phyloP scores from a whole-genome alignment of 495 filamentous ascomycete species.

The Diplogelasinospora grovesii region DNA sequence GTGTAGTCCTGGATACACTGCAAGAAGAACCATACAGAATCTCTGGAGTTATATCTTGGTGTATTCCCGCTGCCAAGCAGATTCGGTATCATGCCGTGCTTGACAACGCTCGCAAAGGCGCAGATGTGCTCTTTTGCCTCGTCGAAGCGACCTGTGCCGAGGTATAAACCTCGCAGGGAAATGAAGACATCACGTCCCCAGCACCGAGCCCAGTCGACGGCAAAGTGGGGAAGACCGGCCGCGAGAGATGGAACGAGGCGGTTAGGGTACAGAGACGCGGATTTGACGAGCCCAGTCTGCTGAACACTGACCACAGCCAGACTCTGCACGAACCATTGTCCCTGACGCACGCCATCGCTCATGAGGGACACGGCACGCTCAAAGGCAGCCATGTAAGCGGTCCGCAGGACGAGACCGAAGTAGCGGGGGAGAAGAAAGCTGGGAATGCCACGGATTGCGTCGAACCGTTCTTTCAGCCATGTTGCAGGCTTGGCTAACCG shows the following conservation, averaged over 20 bases:
- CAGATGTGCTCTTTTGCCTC: slow-evolving; percentile 91
- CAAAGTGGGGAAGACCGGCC: slow-evolving; percentile 92
- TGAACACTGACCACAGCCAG: slow-evolving; percentile 87
- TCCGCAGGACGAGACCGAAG: slow-evolving; percentile 82
- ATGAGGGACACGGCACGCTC: slow-evolving; percentile 73
- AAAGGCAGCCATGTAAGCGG: slow-evolving; percentile 77
- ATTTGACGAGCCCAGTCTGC: slow-evolving; percentile 79
- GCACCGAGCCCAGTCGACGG: slow-evolving; percentile 87
- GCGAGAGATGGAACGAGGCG: slow-evolving; percentile 81
- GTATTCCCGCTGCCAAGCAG: slow-evolving; percentile 75
- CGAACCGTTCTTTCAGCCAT: slow-evolving; percentile 80
- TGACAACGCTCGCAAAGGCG: slow-evolving; percentile 92
- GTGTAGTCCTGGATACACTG: slow-evolving; percentile 93
- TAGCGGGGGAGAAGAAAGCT: slow-evolving; percentile 88
- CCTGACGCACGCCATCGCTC: slow-evolving; percentile 64
- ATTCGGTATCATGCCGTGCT: slow-evolving; percentile 99
- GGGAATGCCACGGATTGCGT: slow-evolving; percentile 74
- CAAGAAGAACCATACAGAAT: slow-evolving; percentile 96
- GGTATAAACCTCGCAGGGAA: slow-evolving; percentile 79
- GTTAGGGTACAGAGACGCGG: slow-evolving; percentile 80
- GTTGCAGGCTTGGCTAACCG: slow-evolving; percentile 55
- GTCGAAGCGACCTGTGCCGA: slow-evolving; percentile 78
- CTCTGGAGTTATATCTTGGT: slow-evolving; percentile 95
- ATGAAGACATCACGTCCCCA: slow-evolving; percentile 99
- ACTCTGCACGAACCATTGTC: slow-evolving; percentile 78